phyloP scores from a whole-genome alignment of 129 eudicot genomes.

The Chrysanthemum lavandulifolium region DNA sequence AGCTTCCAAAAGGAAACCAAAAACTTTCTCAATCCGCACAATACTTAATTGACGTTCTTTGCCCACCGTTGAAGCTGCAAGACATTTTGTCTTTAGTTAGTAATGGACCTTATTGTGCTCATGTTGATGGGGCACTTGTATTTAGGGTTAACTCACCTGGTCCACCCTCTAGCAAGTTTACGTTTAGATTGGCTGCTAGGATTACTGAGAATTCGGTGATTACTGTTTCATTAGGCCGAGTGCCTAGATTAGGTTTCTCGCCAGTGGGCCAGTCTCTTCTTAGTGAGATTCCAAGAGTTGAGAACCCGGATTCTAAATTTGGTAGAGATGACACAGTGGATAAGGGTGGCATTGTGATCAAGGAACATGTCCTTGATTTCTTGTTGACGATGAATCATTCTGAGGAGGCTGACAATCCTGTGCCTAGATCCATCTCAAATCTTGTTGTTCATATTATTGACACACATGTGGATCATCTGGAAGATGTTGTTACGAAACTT shows the following conservation, averaged over 20 bases:
- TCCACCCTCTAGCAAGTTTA: conserved; percentile 64
- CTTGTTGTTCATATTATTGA: conserved; percentile 80
- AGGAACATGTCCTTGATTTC: conserved; percentile 74
- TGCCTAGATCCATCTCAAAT: conserved; percentile 66
- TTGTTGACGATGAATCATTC: conserved; percentile 78
- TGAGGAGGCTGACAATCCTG: conserved; percentile 90
- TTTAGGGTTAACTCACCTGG: conserved; percentile 86
- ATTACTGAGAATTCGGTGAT: conserved; percentile 76
- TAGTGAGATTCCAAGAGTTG: conserved; percentile 67
- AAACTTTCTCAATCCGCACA: conserved; percentile 68
- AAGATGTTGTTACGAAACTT: conserved; percentile 71
- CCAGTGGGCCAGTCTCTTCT: conserved; percentile 60
- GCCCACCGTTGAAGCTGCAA: conserved; percentile 81
- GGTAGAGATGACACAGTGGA: conserved; percentile 31
- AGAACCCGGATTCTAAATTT: conserved; percentile 37
- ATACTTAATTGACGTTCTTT: conserved; percentile 65
- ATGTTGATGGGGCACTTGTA: conserved; percentile 81
- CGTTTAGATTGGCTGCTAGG: conserved; percentile 75
- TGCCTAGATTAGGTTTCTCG: conserved; percentile 76
- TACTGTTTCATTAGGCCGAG: conserved; percentile 78
- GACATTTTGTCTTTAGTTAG: conserved; percentile 73
- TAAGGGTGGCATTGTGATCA: conserved; percentile 50
- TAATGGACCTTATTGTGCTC: conserved; percentile 80
- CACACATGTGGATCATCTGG: conserved; percentile 82
- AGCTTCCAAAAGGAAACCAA: conserved; percentile 69